phyloP scores from a whole-genome alignment of 108 stramenopile species.

The Tribonema minus region DNA sequence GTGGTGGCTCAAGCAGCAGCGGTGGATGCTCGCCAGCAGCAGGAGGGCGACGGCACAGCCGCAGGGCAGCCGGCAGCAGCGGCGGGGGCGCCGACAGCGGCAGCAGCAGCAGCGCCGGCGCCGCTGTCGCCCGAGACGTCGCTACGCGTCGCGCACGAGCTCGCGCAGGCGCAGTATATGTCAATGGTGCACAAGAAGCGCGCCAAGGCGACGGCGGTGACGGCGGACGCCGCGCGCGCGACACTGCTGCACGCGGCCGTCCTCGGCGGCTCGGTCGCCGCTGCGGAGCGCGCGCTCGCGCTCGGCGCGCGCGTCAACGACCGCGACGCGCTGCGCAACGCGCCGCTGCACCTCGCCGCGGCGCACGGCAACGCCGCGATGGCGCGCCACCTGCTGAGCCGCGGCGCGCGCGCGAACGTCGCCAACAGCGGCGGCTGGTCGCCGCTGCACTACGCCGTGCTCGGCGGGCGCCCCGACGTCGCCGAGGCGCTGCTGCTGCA shows the following conservation, averaged over 20 bases:
- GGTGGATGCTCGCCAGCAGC: no score
- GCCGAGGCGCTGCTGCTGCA: conserved; percentile 11
- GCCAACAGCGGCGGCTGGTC: conserved; percentile 30
- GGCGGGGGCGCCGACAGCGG: no score
- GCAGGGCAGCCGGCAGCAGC: no score
- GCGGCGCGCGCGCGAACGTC: conserved; percentile 20
- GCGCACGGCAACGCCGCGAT: conserved; percentile 5
- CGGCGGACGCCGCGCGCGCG: no score
- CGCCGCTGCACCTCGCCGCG: conserved; percentile 25
- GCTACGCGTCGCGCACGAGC: no score
- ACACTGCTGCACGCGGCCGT: conserved; percentile 23
- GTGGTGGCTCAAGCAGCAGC: no score
- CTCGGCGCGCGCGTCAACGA: conserved; percentile 24
- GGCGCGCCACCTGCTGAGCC: conserved; percentile 2
- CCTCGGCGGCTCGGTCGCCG: conserved; percentile 1
- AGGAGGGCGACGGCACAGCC: no score
- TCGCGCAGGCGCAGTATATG: no score
- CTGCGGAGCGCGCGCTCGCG: neutral
- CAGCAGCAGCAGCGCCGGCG: no score
- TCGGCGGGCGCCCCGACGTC: conserved; percentile 1
- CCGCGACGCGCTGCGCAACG: conserved; percentile 18
- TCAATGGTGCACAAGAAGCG: no score
- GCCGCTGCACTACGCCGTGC: conserved; percentile 24
- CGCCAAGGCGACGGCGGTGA: no score
- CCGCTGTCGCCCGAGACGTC: no score